A percentile compares a stretch with the other conserved stretches of the same genome.
phyloP scores from a whole-genome alignment of 495 filamentous ascomycete species.

The Penicillium fimorum region DNA sequence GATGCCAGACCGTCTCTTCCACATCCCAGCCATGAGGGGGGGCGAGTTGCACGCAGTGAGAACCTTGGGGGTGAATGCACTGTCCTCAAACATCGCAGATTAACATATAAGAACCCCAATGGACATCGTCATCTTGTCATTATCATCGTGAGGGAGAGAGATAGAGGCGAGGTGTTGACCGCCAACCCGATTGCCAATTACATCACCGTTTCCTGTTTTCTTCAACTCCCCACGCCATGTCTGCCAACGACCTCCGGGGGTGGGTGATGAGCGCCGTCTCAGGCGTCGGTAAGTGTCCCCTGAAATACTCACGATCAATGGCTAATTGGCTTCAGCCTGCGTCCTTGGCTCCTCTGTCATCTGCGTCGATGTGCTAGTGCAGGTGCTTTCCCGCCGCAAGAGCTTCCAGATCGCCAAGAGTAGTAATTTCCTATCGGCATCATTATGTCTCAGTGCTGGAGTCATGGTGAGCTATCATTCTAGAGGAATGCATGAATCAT shows the following conservation, averaged over 20 bases:
- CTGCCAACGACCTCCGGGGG: slow-evolving; percentile 78
- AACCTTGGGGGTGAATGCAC: slow-evolving; percentile 22
- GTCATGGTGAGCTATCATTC: slow-evolving; percentile 73
- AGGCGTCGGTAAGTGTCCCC: slow-evolving; percentile 61
- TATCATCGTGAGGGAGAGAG: background rate
- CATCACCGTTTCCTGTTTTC: slow-evolving; percentile 20
- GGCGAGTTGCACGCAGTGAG: slow-evolving; percentile 6
- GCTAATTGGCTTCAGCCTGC: slow-evolving; percentile 56
- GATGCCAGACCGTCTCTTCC: background rate
- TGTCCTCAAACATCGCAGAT: background rate
- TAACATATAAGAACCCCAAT: background rate
- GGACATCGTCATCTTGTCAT: background rate
- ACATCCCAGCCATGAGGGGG: background rate
- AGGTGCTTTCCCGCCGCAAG: slow-evolving; percentile 64
- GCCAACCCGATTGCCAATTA: slow-evolving; percentile 16
- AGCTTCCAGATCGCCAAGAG: slow-evolving; percentile 87
- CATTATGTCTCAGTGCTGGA: slow-evolving; percentile 88
- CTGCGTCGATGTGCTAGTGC: slow-evolving; percentile 77
- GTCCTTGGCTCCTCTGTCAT: slow-evolving; percentile 79
- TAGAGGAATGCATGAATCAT: background rate
- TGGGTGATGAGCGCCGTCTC: slow-evolving; percentile 91
- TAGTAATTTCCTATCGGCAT: slow-evolving; percentile 80
- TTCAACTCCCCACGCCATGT: slow-evolving; percentile 34
- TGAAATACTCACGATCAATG: background rate
- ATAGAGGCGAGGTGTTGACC: slow-evolving; percentile 14